Base-by-base conservation (phyloP, 2,329 filamentous ascomycete genomes). In the Clarireedia monteithiana region DNA sequence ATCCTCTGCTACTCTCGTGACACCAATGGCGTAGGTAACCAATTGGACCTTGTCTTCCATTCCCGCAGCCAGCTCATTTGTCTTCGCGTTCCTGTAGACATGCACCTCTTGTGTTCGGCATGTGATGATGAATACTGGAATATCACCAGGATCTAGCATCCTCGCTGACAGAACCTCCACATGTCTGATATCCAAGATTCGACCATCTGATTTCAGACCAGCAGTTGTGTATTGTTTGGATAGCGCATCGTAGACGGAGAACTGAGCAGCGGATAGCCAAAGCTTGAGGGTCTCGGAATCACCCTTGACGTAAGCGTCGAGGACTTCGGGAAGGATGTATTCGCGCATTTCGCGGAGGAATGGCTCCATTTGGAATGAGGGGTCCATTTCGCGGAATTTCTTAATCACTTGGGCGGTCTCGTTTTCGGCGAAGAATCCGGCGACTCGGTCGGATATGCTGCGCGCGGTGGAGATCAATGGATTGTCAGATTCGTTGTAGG, bases 41-140 rank as follows among this genome's bases (percentile, higher is more conserved):
- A 96, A 85, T 74, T 99, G 94, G 24, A 99, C 94, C 75, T 91
- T 95, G 74, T 99, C 94, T 73, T 99, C 94, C 91, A 96, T 97
- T 45, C 94, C 94, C 12, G 92, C 92, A 3, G 92, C 91, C 48
- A 99, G 82, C 72, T 96, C 80, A 61, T 86, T 86, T 1, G 86
- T 86, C 79, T 99, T 97, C 57, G 86, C 84, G 63, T 97, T 95
- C 60, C 88, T 83, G 76, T 96, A 99, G 15, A 97, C 91, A 69
- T 99, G 94, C 10, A 99, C 91, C 73, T 99, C 94, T 71, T 99
- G 94, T 10, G 94, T 96, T 62, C 94, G 82, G 75, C 91, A 96
- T 59, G 91, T 96, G 63, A 99, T 87, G 69, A 99, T 95, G 70
- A 99, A 97, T 26, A 99, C 92, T 2, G 94, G 94, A 42, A 94